These are phyloP conservation scores for Picea sitchensis DNA, from an alignment of 75 land plant genomes.

Conservation along the genomic window DNA sequence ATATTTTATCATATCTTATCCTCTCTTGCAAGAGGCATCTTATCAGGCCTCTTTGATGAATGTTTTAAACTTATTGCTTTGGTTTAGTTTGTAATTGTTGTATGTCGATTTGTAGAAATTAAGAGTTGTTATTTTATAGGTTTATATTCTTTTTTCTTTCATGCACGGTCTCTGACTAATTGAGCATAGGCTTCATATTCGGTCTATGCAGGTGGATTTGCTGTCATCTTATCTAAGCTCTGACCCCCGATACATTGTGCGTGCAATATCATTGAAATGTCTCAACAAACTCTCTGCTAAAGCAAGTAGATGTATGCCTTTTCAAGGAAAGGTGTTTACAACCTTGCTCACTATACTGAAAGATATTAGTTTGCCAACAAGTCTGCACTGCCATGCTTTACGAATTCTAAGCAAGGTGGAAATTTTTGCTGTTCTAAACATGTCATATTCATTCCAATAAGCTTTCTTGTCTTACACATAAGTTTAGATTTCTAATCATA, in stretches of 20 bases:
- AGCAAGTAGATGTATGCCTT: slow-evolving; percentile 11
- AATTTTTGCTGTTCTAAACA: slow-evolving; percentile 7
- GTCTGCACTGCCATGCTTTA: slow-evolving; percentile 31
- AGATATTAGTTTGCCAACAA: slow-evolving; percentile 12
- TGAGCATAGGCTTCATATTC: neutral
- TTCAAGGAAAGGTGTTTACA: neutral
- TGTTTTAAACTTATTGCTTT: neutral
- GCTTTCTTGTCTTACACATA: neutral
- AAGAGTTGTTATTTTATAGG: neutral
- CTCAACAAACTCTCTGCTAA: slow-evolving; percentile 17
- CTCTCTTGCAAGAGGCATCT: neutral
- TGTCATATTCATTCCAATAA: neutral
- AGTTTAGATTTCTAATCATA: neutral
- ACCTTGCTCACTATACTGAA: slow-evolving; percentile 22
- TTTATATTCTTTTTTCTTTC: neutral
- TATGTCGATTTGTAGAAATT: neutral
- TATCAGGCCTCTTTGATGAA: neutral
- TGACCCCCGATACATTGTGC: slow-evolving; percentile 30
- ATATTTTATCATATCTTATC: too few species aligned
- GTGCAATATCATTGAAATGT: slow-evolving; percentile 45
- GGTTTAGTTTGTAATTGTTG: neutral
- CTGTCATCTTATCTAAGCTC: slow-evolving; percentile 38
- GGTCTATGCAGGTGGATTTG: slow-evolving; percentile 42
- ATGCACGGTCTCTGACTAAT: neutral
- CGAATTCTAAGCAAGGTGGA: slow-evolving; percentile 36